A percentile compares a stretch with the other conserved stretches of the same genome.
phyloP scores from a whole-genome alignment of 495 filamentous ascomycete genomes.

The Geoglossum glabrum region DNA sequence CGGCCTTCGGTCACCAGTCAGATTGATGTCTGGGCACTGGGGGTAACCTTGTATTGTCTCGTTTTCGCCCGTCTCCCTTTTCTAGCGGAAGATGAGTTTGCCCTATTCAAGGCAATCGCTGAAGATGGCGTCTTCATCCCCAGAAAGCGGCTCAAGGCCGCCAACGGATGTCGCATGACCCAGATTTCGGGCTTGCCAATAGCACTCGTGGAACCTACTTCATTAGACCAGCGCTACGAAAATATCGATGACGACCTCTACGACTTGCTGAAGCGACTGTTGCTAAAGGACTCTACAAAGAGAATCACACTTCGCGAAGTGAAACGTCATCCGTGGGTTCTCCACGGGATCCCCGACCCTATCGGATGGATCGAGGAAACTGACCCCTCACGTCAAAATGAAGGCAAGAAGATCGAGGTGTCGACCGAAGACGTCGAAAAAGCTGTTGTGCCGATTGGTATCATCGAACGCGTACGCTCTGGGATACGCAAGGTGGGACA shows the following conservation, averaged over 20 bases:
- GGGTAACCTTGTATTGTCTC: slow-evolving; percentile 88
- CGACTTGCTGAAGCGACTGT: slow-evolving; percentile 61
- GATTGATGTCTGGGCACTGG: slow-evolving; percentile 95
- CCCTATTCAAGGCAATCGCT: slow-evolving; percentile 74
- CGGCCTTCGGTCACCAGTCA: slow-evolving; percentile 37
- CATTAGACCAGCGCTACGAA: slow-evolving; percentile 63
- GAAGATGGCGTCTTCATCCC: slow-evolving; percentile 83
- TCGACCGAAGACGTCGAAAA: slow-evolving; percentile 73
- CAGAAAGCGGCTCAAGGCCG: slow-evolving; percentile 52
- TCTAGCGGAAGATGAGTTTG: slow-evolving; percentile 72
- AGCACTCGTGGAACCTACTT: neutral
- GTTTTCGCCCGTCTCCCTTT: slow-evolving; percentile 88
- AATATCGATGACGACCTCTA: slow-evolving; percentile 62
- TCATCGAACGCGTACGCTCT: slow-evolving; percentile 56
- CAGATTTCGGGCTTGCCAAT: slow-evolving; percentile 11
- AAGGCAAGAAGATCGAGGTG: slow-evolving; percentile 81
- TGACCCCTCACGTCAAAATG: slow-evolving; percentile 60
- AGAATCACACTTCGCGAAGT: slow-evolving; percentile 81
- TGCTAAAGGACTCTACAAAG: slow-evolving; percentile 74
- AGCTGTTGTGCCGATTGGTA: slow-evolving; percentile 73
- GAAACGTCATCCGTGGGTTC: slow-evolving; percentile 90
- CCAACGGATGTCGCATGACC: slow-evolving; percentile 13
- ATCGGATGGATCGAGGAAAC: slow-evolving; percentile 79
- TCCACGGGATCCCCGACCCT: slow-evolving; percentile 56
- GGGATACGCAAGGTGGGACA: slow-evolving; percentile 32